Conservation (phyloP, 2,329 filamentous ascomycete species). For the Exophiala phaeomuriformis region DNA sequence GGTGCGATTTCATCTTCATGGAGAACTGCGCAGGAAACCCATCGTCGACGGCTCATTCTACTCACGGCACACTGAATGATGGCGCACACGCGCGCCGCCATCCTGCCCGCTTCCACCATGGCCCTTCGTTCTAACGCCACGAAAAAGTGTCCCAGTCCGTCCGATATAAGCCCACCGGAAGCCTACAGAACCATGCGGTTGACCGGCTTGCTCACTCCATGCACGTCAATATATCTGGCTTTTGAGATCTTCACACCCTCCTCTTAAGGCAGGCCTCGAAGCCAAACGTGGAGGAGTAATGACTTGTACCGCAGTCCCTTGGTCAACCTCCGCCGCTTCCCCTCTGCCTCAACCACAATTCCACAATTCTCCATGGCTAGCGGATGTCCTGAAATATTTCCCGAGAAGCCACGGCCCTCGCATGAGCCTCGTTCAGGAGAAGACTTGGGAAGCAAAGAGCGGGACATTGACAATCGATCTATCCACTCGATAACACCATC, state of each 20-base stretch:
- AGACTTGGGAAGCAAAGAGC: slow-evolving; percentile 7
- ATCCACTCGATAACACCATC: slow-evolving; percentile 7
- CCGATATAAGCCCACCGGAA: not conserved
- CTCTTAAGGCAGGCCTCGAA: not conserved
- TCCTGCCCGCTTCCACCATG: not conserved
- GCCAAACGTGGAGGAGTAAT: slow-evolving; percentile 5
- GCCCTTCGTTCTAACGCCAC: not conserved
- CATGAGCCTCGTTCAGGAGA: not conserved
- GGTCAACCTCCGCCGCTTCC: not conserved
- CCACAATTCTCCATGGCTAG: slow-evolving; percentile 6
- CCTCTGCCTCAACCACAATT: not conserved
- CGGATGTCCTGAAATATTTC: slow-evolving; percentile 11
- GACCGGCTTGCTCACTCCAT: slow-evolving; percentile 6
- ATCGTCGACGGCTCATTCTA: not conserved
- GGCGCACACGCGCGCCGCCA: slow-evolving; percentile 2
- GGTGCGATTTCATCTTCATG: slow-evolving; percentile 1
- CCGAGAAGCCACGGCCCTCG: slow-evolving; percentile 3
- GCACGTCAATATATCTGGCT: not conserved
- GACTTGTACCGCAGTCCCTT: slow-evolving; percentile 9
- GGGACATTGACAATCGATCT: slow-evolving; percentile 8
- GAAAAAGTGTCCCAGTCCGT: not conserved
- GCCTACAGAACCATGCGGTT: slow-evolving; percentile 6
- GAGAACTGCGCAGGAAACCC: not conserved
- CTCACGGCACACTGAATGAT: not conserved
- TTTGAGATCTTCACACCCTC: not conserved